phyloP scores from a whole-genome alignment of 2,329 filamentous ascomycete species.

The Mycosphaerelloides madeirae region DNA sequence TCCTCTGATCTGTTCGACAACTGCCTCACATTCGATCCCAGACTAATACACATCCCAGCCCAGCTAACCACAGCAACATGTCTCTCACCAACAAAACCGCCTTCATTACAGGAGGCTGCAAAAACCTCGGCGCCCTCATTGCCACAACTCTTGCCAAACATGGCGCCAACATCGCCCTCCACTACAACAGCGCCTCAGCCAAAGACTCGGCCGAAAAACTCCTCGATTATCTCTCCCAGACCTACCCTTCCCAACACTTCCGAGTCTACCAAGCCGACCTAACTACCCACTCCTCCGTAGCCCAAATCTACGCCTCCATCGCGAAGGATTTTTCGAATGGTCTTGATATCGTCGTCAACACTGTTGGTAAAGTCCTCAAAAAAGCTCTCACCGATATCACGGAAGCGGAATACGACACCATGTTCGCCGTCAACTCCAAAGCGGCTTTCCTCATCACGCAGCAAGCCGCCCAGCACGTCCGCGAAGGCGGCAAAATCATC shows the following conservation, averaged over 20 bases:
- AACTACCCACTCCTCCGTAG: slow-evolving; percentile 39
- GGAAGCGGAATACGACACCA: slow-evolving; percentile 45
- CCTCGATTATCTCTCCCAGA: too few relatives aligned
- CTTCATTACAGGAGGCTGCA: slow-evolving; percentile 41
- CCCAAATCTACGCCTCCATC: slow-evolving; percentile 37
- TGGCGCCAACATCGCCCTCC: slow-evolving; percentile 37
- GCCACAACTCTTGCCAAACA: slow-evolving; percentile 35
- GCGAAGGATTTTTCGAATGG: slow-evolving; percentile 39
- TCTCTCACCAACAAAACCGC: slow-evolving; percentile 41
- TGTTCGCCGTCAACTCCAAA: slow-evolving; percentile 37
- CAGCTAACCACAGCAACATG: too few relatives aligned
- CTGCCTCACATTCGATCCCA: too few relatives aligned
- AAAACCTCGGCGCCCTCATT: slow-evolving; percentile 41
- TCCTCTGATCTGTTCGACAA: too few relatives aligned
- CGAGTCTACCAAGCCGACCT: slow-evolving; percentile 43
- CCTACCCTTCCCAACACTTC: slow-evolving; percentile 33
- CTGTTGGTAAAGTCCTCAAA: slow-evolving; percentile 46
- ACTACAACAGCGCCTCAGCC: slow-evolving; percentile 41
- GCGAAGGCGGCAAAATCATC: slow-evolving; percentile 14
- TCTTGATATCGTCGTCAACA: slow-evolving; percentile 48
- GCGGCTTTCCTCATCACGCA: slow-evolving; percentile 17
- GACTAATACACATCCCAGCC: too few relatives aligned
- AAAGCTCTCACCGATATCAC: slow-evolving; percentile 43
- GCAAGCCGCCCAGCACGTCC: slow-evolving; percentile 9
- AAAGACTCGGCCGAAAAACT: slow-evolving; percentile 37